Conservation (phyloP, 192 early-diverging fungal genomes). For the Backusella psychrophila region DNA sequence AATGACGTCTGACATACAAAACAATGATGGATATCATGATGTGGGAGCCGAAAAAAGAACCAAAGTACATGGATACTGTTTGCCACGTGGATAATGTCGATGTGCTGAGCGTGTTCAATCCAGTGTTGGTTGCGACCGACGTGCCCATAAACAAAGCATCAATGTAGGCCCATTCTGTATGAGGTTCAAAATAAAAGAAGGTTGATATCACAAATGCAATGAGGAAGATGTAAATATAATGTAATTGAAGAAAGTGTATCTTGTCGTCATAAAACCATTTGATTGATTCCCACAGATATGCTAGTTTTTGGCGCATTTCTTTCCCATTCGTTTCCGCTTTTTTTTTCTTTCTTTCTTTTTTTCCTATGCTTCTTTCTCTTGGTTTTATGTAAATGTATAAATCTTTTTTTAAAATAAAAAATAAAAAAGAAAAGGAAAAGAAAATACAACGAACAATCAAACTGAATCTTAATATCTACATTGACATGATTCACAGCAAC, state of each 20-base stretch:
- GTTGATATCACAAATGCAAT: constrained; percentile 22
- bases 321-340: not conserved
- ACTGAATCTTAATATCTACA: not conserved
- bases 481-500: not conserved
- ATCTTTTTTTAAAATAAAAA: not conserved
- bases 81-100: constrained; percentile 23
- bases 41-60: constrained; percentile 27
- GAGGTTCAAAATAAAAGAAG: constrained; percentile 23
- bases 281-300: not conserved
- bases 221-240: constrained; percentile 29
- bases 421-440: not conserved
- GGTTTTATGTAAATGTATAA: not conserved
- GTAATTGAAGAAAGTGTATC: constrained; percentile 35
- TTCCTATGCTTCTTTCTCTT: not conserved
- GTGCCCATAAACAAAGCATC: constrained; percentile 34
- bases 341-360: not conserved
- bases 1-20: constrained; percentile 21
- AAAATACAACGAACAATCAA: not conserved
- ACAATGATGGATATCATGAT: constrained; percentile 24
- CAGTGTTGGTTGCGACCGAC: constrained; percentile 25
- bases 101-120: constrained; percentile 28
- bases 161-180: constrained; percentile 23
- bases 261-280: constrained; percentile 17
- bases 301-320: not conserved
- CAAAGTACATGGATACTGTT: constrained; percentile 8